Evolutionary conservation across 139 green algal genomes (phyloP).

Genomic region (Auxenochlorella protothecoides): DNA sequence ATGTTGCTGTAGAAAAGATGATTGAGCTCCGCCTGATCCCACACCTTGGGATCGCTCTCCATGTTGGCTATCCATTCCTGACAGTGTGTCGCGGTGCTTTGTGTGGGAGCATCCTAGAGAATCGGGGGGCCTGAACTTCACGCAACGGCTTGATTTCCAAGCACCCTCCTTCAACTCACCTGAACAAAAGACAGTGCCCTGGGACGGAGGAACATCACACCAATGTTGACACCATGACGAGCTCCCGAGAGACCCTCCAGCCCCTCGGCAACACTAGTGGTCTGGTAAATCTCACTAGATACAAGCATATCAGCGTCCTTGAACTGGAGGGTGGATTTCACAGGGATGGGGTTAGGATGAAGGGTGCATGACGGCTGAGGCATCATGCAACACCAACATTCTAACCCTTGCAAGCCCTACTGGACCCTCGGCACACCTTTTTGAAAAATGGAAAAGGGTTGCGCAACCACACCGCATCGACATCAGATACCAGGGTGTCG

Average conservation of each 20-base stretch:
- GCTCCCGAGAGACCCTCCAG: constrained; percentile 61
- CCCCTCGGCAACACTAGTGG: constrained; percentile 27
- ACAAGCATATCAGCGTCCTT: constrained; percentile 74
- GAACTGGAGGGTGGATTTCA: constrained; percentile 18
- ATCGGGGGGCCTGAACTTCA: constrained; percentile 27
- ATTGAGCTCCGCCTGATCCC: constrained; percentile 92
- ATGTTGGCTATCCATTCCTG: constrained; percentile 22
- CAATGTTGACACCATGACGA: constrained; percentile 79
- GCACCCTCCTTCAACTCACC: constrained; percentile 19
- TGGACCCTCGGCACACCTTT: not conserved
- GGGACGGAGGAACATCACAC: constrained; percentile 81
- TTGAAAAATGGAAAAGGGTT: constrained; percentile 80
- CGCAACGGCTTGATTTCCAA: not conserved
- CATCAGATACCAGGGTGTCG: constrained; percentile 79
- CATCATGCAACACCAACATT: too few species aligned
- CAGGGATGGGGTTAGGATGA: too few species aligned
- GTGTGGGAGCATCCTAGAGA: too few species aligned
- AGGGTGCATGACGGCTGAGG: too few species aligned
- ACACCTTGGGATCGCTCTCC: constrained; percentile 59
- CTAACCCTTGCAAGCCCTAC: not conserved
- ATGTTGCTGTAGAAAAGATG: constrained; percentile 47
- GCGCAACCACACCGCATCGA: constrained; percentile 82
- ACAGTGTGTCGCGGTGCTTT: too few species aligned
- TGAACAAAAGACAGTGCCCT: constrained; percentile 43
- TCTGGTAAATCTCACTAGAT: constrained; percentile 64